These are phyloP conservation scores for Scheffersomyces parashehatae DNA, from an alignment of 1,139 yeast genomes.

Conservation along the genomic window DNA sequence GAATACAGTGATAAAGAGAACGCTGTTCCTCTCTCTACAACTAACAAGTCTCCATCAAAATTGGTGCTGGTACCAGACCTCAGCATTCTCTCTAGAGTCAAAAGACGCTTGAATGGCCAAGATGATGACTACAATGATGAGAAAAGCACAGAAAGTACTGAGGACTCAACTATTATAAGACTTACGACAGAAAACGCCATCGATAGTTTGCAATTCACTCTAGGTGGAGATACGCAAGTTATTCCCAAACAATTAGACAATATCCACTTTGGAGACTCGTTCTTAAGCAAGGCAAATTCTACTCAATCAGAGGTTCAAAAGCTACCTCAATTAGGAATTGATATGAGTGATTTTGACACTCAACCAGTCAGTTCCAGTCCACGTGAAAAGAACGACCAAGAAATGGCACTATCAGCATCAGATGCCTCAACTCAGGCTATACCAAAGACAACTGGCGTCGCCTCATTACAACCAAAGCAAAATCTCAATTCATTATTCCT, in stretches of 20 bases:
- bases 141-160: slow-evolving; percentile 1
- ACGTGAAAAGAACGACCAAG: slow-evolving; percentile 3
- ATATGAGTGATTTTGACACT: slow-evolving; percentile 20
- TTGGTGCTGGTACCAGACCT: slow-evolving; percentile 3
- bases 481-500: too few relatives aligned
- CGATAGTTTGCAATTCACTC: too few relatives aligned
- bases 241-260: background rate
- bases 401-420: slow-evolving; percentile 1
- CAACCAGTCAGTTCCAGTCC: background rate
- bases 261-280: slow-evolving; percentile 11
- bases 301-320: slow-evolving; percentile 11
- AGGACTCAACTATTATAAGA: too few relatives aligned
- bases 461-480: background rate
- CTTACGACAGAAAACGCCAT: too few relatives aligned
- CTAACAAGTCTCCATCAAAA: too few relatives aligned
- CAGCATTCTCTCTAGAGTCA: slow-evolving; percentile 18
- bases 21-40: too few relatives aligned
- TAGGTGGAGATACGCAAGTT: background rate
- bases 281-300: slow-evolving; percentile 2
- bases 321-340: slow-evolving; percentile 32
- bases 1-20: background rate
- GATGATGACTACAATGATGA: slow-evolving; percentile 4
- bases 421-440: slow-evolving; percentile 1
- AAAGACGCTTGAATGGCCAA: slow-evolving; percentile 15
- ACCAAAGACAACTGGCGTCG: background rate